Percentiles rank a stretch among this genome's conserved stretches.
Conservation (phyloP, 768 basidiomycete species). For the Dioszegia hungarica region DNA sequence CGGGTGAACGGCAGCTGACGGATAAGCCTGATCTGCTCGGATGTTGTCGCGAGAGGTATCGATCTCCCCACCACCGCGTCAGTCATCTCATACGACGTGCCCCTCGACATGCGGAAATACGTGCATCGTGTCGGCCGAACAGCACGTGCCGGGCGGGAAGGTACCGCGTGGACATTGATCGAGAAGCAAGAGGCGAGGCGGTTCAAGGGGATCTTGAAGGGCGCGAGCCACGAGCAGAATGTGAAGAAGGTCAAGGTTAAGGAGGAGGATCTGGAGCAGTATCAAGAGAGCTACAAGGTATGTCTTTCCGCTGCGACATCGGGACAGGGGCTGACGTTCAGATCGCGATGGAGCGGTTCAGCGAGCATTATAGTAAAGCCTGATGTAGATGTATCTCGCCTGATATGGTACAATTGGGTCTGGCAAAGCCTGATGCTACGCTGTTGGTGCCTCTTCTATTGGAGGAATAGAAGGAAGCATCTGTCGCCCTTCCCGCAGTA, state of each 20-base stretch:
- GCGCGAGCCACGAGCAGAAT: conserved; percentile 63
- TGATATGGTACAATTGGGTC: background rate
- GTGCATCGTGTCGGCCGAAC: conserved; percentile 96
- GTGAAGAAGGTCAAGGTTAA: conserved; percentile 65
- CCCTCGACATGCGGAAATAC: conserved; percentile 97
- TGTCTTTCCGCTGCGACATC: conserved; percentile 8
- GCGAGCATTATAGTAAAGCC: conserved; percentile 24
- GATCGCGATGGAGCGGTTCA: conserved; percentile 38
- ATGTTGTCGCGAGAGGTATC: conserved; percentile 90
- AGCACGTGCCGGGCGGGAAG: conserved; percentile 80
- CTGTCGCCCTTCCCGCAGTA: background rate
- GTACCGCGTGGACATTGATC: conserved; percentile 89
- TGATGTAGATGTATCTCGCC: background rate
- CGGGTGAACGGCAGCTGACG: background rate
- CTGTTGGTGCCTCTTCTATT: no score
- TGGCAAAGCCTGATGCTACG: no score
- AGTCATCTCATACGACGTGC: conserved; percentile 91
- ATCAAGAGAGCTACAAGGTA: conserved; percentile 67
- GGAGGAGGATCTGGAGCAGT: conserved; percentile 59
- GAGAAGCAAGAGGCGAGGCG: conserved; percentile 69
- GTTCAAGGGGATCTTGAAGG: conserved; percentile 76
- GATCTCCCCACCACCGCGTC: conserved; percentile 88
- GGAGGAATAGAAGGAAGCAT: no score
- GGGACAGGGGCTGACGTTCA: background rate
- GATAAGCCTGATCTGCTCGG: conserved; percentile 84